Evolutionary conservation across 2,329 filamentous ascomycete species (phyloP).

Genomic region (Aspergillus luchuensis): DNA sequence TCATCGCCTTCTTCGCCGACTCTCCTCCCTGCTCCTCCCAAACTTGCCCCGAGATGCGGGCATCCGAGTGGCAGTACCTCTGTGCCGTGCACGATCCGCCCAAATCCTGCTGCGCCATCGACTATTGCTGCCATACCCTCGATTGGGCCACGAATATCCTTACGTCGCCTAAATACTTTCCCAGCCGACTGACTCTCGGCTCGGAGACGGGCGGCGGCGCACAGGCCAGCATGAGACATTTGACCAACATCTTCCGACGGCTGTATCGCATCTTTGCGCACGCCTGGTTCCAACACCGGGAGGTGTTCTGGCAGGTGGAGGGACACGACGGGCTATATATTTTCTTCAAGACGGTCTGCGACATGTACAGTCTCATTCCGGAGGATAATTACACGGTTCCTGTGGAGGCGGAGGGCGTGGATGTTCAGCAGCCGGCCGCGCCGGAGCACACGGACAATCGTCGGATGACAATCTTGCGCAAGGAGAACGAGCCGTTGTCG

Average conservation of each 20-base stretch:
- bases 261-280: constrained; percentile 97
- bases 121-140: constrained; percentile 98
- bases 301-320: constrained; percentile 94
- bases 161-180: constrained; percentile 93
- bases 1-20: constrained; percentile 91
- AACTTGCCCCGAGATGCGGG: constrained; percentile 97
- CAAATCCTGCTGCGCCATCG: constrained; percentile 95
- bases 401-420: constrained; percentile 84
- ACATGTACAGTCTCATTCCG: constrained; percentile 84
- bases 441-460: constrained; percentile 31
- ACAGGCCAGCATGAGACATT: constrained; percentile 59
- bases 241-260: constrained; percentile 92
- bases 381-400: constrained; percentile 96
- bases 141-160: constrained; percentile 97
- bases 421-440: constrained; percentile 45
- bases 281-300: constrained; percentile 96
- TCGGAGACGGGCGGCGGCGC: constrained; percentile 45
- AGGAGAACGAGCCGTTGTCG: constrained; percentile 31
- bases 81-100: constrained; percentile 97
- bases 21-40: constrained; percentile 80
- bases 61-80: constrained; percentile 97
- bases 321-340: constrained; percentile 88
- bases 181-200: constrained; percentile 72
- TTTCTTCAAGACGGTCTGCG: constrained; percentile 96
- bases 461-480: constrained; percentile 41